phyloP scores from a whole-genome alignment of 257 asterid genomes.

The Echites panduratus region DNA sequence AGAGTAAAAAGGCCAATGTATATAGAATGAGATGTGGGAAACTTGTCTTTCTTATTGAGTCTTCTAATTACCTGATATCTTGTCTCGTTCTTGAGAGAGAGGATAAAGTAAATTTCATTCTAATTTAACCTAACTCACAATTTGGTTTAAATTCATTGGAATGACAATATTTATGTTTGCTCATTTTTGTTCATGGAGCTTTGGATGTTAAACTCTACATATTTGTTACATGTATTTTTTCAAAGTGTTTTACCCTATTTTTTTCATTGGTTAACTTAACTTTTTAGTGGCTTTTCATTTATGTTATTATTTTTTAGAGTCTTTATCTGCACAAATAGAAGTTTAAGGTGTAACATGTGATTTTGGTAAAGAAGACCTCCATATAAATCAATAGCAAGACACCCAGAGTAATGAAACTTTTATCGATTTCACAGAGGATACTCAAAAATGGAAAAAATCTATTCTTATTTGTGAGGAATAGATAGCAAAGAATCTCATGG shows the following conservation, averaged over 20 bases:
- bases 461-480: background rate
- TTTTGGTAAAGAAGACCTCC: background rate
- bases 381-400: background rate
- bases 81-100: background rate
- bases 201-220: background rate
- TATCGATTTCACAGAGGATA: background rate
- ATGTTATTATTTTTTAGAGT: background rate
- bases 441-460: background rate
- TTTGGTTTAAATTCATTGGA: background rate
- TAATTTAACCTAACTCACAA: background rate
- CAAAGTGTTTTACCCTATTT: background rate
- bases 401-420: background rate
- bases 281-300: background rate
- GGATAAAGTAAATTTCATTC: background rate
- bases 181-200: background rate
- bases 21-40: background rate
- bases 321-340: background rate
- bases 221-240: background rate
- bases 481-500: background rate
- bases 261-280: background rate
- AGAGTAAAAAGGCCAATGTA: background rate
- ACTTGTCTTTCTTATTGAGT: background rate
- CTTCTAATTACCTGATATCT: background rate
- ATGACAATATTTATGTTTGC: background rate
- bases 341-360: background rate